A percentile compares a stretch with the other conserved stretches of the same genome.
Evolutionary conservation across 208 protist genomes (phyloP).

Genomic region (Leptomonas pyrrhocoris): DNA sequence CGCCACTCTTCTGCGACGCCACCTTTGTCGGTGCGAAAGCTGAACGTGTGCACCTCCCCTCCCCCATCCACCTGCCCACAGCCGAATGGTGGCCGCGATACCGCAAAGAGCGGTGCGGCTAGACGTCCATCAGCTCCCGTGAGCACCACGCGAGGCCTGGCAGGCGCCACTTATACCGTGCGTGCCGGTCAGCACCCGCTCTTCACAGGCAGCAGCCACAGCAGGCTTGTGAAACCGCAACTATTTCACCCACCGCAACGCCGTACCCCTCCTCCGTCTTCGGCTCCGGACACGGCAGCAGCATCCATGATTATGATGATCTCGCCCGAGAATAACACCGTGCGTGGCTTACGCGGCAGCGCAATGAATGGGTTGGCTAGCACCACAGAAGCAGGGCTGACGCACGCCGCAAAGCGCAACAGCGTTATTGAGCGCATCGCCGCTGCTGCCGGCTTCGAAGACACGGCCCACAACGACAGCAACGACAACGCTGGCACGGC

Average conservation of each 20-base stretch:
- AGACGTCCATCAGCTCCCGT: neutral
- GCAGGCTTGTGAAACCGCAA: neutral
- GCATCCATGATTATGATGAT: conserved; percentile 19
- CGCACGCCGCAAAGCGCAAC: neutral
- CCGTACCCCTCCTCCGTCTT: neutral
- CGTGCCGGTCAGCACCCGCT: conserved; percentile 18
- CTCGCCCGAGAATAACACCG: conserved; percentile 22
- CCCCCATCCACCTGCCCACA: neutral
- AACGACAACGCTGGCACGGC: neutral
- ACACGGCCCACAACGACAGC: neutral
- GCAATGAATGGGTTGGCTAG: neutral
- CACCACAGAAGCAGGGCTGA: neutral
- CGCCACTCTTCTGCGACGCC: neutral
- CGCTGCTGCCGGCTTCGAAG: neutral
- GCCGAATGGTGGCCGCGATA: neutral
- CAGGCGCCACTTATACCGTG: neutral
- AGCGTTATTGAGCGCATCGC: conserved; percentile 31
- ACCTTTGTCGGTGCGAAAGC: conserved; percentile 4
- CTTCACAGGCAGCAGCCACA: conserved; percentile 13
- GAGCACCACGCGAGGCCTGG: neutral
- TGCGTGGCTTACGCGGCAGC: conserved; percentile 7
- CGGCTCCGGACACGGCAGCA: neutral
- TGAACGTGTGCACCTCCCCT: neutral
- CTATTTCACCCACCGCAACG: neutral
- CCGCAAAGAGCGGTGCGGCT: neutral